These are phyloP conservation scores for Plicaturopsis crispa DNA, from an alignment of 768 basidiomycete genomes.

Conservation along the genomic window DNA sequence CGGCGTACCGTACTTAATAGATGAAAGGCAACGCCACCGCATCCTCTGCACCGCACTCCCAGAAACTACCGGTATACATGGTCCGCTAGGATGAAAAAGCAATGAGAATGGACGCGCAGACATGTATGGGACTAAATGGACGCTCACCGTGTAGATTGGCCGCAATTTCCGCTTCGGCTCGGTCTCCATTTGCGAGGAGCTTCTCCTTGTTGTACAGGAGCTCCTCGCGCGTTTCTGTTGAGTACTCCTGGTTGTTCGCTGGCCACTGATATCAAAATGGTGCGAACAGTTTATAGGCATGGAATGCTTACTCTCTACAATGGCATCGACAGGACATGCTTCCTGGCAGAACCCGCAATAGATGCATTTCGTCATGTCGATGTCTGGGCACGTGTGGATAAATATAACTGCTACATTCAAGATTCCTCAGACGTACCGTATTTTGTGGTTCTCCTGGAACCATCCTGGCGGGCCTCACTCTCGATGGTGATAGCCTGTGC, in stretches of 20 bases:
- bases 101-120: slow-evolving; percentile 11
- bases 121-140: slow-evolving; percentile 4
- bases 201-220: slow-evolving; percentile 99
- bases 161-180: slow-evolving; percentile 95
- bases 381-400: slow-evolving; percentile 45
- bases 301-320: slow-evolving; percentile 83
- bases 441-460: slow-evolving; percentile 94
- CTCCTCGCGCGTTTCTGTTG: slow-evolving; percentile 97
- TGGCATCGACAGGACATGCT: slow-evolving; percentile 98
- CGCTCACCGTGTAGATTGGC: slow-evolving; percentile 78
- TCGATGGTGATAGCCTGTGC: slow-evolving; percentile 99
- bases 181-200: slow-evolving; percentile 90
- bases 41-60: too few relatives aligned
- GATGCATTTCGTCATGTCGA: slow-evolving; percentile 99
- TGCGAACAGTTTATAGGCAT: slow-evolving; percentile 4
- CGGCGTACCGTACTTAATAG: too few relatives aligned
- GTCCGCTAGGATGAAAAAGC: slow-evolving; percentile 48
- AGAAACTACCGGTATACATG: slow-evolving; percentile 87
- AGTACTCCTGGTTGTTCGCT: slow-evolving; percentile 98
- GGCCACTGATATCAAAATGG: slow-evolving; percentile 3
- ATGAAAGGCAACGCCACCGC: too few relatives aligned
- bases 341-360: slow-evolving; percentile 99
- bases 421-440: slow-evolving; percentile 54
- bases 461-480: slow-evolving; percentile 92
- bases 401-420: slow-evolving; percentile 6